phyloP scores from a whole-genome alignment of 345 rosid genomes.

The Tarenaya hassleriana region DNA sequence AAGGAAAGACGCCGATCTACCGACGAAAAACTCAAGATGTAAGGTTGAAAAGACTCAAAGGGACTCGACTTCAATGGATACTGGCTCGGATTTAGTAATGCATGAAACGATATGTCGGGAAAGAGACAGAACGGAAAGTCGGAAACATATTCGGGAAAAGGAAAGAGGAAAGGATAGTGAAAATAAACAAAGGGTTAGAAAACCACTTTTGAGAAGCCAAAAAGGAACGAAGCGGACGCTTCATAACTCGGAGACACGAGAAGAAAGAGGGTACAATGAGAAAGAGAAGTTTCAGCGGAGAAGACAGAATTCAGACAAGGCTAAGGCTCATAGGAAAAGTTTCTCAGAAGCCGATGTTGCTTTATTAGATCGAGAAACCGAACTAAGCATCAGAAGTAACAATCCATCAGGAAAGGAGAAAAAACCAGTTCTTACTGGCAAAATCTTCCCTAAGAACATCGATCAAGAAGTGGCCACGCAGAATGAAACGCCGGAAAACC shows the following conservation, averaged over 20 bases:
- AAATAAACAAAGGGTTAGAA: conserved; percentile 25
- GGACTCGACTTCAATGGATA: conserved; percentile 17
- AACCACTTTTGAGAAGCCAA: conserved; percentile 27
- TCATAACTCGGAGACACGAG: conserved; percentile 27
- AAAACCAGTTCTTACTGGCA: conserved; percentile 25
- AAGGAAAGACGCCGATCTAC: conserved; percentile 1
- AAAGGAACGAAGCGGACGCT: conserved; percentile 14
- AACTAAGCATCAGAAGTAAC: conserved; percentile 20
- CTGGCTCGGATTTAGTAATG: conserved; percentile 26
- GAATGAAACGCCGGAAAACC: conserved; percentile 31
- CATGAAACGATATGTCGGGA: conserved; percentile 33
- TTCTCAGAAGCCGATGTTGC: conserved; percentile 26
- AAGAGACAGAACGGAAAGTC: conserved; percentile 30
- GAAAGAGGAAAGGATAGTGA: conserved; percentile 36
- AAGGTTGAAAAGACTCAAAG: conserved; percentile 30
- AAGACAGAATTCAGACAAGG: conserved; percentile 31
- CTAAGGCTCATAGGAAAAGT: conserved; percentile 30
- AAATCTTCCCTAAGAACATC: conserved; percentile 31
- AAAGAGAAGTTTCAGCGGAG: conserved; percentile 32
- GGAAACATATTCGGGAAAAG: conserved; percentile 30
- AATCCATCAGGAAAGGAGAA: conserved; percentile 20
- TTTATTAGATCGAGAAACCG: conserved; percentile 22
- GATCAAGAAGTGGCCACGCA: conserved; percentile 33
- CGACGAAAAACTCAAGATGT: conserved; percentile 18
- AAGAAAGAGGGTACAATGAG: conserved; percentile 24